Evolutionary conservation across 148 eudicot genomes (phyloP).

Genomic region (Rheum nobile): DNA sequence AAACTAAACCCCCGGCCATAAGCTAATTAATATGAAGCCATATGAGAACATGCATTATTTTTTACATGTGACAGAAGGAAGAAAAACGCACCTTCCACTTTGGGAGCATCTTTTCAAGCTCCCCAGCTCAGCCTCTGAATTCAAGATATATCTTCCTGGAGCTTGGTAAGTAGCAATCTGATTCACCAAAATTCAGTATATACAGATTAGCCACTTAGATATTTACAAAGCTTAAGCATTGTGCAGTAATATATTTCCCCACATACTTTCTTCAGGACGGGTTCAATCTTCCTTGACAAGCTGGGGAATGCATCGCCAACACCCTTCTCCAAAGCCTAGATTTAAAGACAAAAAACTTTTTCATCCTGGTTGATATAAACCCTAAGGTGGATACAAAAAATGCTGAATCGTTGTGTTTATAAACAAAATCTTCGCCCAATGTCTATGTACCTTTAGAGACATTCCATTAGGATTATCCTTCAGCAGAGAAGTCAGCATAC

Average conservation of each 20-base stretch:
- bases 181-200: conserved; percentile 20
- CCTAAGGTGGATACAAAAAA: not conserved
- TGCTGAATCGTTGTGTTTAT: not conserved
- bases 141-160: conserved; percentile 72
- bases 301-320: conserved; percentile 53
- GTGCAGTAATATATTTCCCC: not conserved
- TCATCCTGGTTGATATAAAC: not conserved
- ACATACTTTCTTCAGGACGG: conserved; percentile 64
- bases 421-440: not conserved
- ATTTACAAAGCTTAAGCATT: not conserved
- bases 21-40: not conserved
- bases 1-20: not conserved
- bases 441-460: conserved; percentile 59
- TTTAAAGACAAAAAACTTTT: not conserved
- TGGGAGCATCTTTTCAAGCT: conserved; percentile 36
- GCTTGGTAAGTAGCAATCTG: conserved; percentile 77
- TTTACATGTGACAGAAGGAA: not conserved
- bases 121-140: conserved; percentile 55
- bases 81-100: conserved; percentile 41
- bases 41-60: not conserved
- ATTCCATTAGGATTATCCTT: conserved; percentile 73
- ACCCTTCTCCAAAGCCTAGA: conserved; percentile 83
- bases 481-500: conserved; percentile 48
- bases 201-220: conserved; percentile 11
- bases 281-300: conserved; percentile 55